phyloP scores from a whole-genome alignment of 129 eudicot genomes.

The Solidago caesia region DNA sequence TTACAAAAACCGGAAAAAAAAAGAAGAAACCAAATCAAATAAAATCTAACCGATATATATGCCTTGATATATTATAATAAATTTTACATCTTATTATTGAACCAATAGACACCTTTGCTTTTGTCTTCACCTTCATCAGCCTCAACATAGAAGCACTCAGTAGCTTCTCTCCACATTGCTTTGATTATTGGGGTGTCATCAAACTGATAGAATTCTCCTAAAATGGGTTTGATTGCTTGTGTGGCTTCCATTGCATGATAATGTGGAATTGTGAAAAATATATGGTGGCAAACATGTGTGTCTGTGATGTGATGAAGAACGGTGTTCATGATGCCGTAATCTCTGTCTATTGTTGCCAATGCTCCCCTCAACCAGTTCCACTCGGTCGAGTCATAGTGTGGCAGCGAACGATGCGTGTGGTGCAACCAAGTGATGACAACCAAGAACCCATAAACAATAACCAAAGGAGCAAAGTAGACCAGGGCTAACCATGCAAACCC shows the following conservation, averaged over 20 bases:
- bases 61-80: not conserved
- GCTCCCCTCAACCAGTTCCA: conserved; percentile 55
- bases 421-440: conserved; percentile 3
- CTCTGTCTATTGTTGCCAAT: conserved; percentile 40
- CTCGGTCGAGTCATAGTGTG: conserved; percentile 24
- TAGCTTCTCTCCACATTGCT: conserved; percentile 8
- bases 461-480: conserved; percentile 1
- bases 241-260: conserved; percentile 11
- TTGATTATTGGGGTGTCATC: conserved; percentile 6
- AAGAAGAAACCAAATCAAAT: too few relatives aligned
- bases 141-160: conserved; percentile 13
- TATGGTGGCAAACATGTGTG: not conserved
- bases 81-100: conserved; percentile 6
- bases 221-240: not conserved
- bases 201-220: conserved; percentile 8
- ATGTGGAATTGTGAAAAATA: conserved; percentile 3
- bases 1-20: too few relatives aligned
- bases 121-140: conserved; percentile 10
- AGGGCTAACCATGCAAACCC: conserved; percentile 3
- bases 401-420: conserved; percentile 2
- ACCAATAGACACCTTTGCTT: conserved; percentile 3
- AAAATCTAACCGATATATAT: too few relatives aligned
- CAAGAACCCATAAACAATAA: conserved; percentile 4
- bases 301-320: conserved; percentile 44
- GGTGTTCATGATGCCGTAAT: conserved; percentile 41